Conservation (phyloP, 495 filamentous ascomycete genomes). For the Xylaria flabelliformis region DNA sequence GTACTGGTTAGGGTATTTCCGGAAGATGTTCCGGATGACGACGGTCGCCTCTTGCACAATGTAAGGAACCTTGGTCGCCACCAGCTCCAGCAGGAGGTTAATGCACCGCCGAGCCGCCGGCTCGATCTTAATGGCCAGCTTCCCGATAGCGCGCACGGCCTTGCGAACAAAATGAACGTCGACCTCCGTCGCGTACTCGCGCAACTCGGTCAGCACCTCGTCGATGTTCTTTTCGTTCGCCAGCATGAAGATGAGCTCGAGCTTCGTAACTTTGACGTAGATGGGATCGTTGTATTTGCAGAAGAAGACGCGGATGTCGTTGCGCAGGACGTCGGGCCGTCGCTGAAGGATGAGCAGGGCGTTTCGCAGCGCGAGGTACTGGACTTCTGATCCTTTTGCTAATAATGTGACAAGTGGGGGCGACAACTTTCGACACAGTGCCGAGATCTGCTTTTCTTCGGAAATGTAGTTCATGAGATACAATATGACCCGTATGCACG, state of each 20-base stretch:
- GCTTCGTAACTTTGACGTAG: conserved; percentile 99
- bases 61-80: conserved; percentile 98
- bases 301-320: conserved; percentile 98
- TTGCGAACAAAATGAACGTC: conserved; percentile 99
- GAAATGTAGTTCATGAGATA: conserved; percentile 99
- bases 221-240: conserved; percentile 96
- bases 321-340: conserved; percentile 89
- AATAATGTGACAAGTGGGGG: conserved; percentile 94
- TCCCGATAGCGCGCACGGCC: conserved; percentile 95
- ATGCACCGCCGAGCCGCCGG: conserved; percentile 90
- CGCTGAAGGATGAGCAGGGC: conserved; percentile 93
- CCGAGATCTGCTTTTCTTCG: conserved; percentile 88
- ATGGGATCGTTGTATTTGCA: conserved; percentile 99
- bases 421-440: conserved; percentile 90
- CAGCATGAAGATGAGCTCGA: conserved; percentile 99
- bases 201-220: conserved; percentile 90
- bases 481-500: conserved; percentile 92
- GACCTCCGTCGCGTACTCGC: conserved; percentile 98
- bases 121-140: conserved; percentile 98
- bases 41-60: conserved; percentile 99
- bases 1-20: conserved; percentile 98
- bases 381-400: conserved; percentile 95
- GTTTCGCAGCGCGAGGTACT: conserved; percentile 94
- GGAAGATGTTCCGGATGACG: conserved; percentile 98
- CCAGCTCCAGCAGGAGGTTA: conserved; percentile 87